Evolutionary conservation across 805 yeast genomes (phyloP), one percentile per base, ranked within the genome.

Genomic region (Ogataea paradorogensis): DNA sequence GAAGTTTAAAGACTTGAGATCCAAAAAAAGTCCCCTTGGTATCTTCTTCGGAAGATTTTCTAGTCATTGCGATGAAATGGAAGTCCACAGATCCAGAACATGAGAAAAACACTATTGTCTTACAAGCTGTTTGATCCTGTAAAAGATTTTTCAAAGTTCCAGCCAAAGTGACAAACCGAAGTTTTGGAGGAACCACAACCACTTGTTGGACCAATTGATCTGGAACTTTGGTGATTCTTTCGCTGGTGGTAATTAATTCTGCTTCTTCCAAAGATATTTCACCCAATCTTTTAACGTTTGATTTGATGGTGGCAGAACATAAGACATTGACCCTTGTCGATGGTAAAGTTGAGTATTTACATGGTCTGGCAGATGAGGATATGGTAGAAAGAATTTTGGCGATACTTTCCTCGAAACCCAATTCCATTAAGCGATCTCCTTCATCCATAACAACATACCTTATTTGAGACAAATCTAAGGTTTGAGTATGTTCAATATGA

Each of bases 11-110:
- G 1, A 78, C 66, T 0, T 77, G 67, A 0, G 59, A 42, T 8
- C 72, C 70, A 6, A 84, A 48, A 3, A 69, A 50, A 9, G 41
- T 10, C 13, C 40, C 27, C 9, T 46, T 45, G 5, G 50, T 53
- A 22, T 51, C 56, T 18, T 58, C 63, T 11, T 36, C 39, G 31
- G 35, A 32, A 35, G 22, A 32, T 35, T 29, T 49, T 41, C 82
- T 70, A 1, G 85, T 73, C 50, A 95, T 79, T 0, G 80, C 83
- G 32, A 78, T 74, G 61, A 80, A 88, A 63, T 93, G 96, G 67
- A 85, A 93, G 51, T 93, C 90, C 15, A 95, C 98, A n/a, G 96
- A 84, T 58, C 91, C 98, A 0, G 98, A 80, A 66, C 99, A 91
- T 10, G 96, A 84, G 48, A 90, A 74, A 61, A 93, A 93, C 0